Percentiles rank a stretch among this genome's conserved stretches.
These are phyloP conservation scores for Aspergillus baeticus DNA, from an alignment of 495 filamentous ascomycete genomes.

Conservation along the genomic window DNA sequence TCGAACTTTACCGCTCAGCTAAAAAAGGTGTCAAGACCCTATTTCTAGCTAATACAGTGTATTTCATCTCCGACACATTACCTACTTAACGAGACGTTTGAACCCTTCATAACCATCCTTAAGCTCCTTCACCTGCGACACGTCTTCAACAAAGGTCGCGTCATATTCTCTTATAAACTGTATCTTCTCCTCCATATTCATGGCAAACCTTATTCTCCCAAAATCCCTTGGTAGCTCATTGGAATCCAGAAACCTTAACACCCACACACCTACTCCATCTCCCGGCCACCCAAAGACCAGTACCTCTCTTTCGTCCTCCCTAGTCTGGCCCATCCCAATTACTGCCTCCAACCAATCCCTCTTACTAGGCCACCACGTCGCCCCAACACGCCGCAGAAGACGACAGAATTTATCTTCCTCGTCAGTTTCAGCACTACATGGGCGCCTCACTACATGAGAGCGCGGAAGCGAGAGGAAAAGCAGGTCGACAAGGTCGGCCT, in stretches of 20 bases:
- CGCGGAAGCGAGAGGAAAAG: constrained; percentile 6
- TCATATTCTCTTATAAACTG: constrained; percentile 14
- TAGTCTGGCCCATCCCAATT: neutral
- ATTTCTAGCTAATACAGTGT: too few species aligned
- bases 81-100: too few species aligned
- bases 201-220: constrained; percentile 15
- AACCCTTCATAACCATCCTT: too few species aligned
- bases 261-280: constrained; percentile 10
- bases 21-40: too few species aligned
- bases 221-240: constrained; percentile 13
- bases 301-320: constrained; percentile 1
- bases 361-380: constrained; percentile 3
- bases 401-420: constrained; percentile 7
- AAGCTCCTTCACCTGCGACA: constrained; percentile 13
- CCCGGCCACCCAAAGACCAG: constrained; percentile 1
- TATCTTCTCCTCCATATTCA: constrained; percentile 16
- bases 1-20: too few species aligned
- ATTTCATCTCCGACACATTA: too few species aligned
- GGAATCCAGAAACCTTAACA: constrained; percentile 5
- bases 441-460: neutral
- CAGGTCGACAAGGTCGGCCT: constrained; percentile 2
- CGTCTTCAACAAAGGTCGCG: constrained; percentile 14
- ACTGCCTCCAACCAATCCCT: neutral
- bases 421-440: constrained; percentile 3
- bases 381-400: constrained; percentile 1